Percentiles rank a stretch among this genome's conserved stretches.
These are phyloP conservation scores for Hamigera avellanea DNA, from an alignment of 495 filamentous ascomycete genomes.

Conservation along the genomic window DNA sequence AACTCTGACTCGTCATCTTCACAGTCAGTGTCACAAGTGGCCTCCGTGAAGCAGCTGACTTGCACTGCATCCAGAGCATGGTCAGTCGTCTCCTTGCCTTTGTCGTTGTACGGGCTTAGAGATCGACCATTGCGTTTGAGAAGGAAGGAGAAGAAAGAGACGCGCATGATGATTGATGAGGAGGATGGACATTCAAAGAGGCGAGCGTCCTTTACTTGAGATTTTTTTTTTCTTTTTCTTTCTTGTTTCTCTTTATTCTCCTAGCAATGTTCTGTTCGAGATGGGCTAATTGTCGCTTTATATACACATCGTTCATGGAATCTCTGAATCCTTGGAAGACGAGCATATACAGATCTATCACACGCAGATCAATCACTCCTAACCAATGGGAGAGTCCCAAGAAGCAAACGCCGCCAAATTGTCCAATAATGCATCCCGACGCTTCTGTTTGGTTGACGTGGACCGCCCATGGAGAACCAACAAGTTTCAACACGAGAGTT, in stretches of 20 bases:
- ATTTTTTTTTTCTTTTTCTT: too few species aligned
- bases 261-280: too few species aligned
- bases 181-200: too few species aligned
- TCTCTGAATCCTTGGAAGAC: neutral
- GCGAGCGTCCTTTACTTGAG: too few species aligned
- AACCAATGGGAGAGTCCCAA: neutral
- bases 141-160: slow-evolving; percentile 9
- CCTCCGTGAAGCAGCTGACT: slow-evolving; percentile 2
- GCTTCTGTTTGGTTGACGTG: too few species aligned
- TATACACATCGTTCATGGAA: neutral
- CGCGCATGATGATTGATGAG: slow-evolving; percentile 10
- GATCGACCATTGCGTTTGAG: too few species aligned
- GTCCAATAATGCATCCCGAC: too few species aligned
- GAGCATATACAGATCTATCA: neutral
- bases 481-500: slow-evolving; percentile 1
- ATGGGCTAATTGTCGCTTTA: too few species aligned
- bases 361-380: too few species aligned
- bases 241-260: too few species aligned
- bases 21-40: neutral
- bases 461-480: neutral
- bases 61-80: neutral
- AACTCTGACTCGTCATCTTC: slow-evolving; percentile 3
- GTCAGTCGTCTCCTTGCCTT: slow-evolving; percentile 3
- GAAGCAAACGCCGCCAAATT: too few species aligned
- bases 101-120: too few species aligned